These are phyloP conservation scores for Quercus rubra DNA, from an alignment of 306 rosid genomes.

Conservation along the genomic window DNA sequence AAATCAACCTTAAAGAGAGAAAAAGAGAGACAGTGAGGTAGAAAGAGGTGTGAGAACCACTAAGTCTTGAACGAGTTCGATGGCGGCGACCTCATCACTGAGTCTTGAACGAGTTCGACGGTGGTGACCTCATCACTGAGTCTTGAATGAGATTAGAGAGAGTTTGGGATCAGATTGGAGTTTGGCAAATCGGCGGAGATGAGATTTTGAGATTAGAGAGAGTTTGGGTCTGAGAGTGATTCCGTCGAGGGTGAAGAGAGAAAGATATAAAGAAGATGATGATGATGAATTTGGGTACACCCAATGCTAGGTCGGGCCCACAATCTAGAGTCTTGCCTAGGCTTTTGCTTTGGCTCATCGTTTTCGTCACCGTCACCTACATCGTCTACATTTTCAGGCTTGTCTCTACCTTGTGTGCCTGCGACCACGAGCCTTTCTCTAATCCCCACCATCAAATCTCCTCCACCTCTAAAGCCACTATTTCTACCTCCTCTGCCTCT, in stretches of 20 bases:
- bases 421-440: constrained; percentile 42
- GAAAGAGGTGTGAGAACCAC: too few species aligned
- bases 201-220: too few species aligned
- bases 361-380: constrained; percentile 62
- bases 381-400: constrained; percentile 63
- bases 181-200: accelerated
- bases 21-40: too few species aligned
- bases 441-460: constrained; percentile 17
- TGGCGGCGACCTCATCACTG: too few species aligned
- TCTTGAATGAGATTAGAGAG: too few species aligned
- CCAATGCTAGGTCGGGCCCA: constrained; percentile 22
- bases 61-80: too few species aligned
- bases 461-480: background rate
- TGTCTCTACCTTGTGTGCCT: constrained; percentile 48
- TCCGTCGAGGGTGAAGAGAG: background rate
- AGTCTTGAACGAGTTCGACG: too few species aligned
- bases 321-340: constrained; percentile 44
- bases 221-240: too few species aligned
- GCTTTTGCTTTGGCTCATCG: constrained; percentile 62
- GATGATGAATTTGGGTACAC: constrained; percentile 7
- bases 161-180: too few species aligned
- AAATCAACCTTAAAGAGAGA: too few species aligned
- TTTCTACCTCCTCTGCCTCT: too few species aligned
- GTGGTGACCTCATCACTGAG: too few species aligned
- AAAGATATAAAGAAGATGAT: constrained; percentile 59